Percentiles rank a stretch among this genome's conserved stretches.
phyloP scores from a whole-genome alignment of 1,139 yeast genomes.

The Candida buenavistaensis region DNA sequence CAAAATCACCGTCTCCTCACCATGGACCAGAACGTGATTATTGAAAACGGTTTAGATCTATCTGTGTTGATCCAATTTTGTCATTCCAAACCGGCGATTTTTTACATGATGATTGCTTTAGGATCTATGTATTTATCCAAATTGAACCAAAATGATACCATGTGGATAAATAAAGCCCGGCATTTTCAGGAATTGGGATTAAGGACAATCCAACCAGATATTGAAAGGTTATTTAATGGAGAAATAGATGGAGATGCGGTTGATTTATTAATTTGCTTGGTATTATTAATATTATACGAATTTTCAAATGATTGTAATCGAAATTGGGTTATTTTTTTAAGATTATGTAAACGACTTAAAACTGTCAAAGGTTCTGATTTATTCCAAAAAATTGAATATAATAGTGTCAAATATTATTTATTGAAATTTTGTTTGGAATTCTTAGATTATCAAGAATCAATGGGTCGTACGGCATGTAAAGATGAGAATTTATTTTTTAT shows the following conservation, averaged over 20 bases:
- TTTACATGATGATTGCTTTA: slow-evolving; percentile 26
- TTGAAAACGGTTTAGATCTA: slow-evolving; percentile 27
- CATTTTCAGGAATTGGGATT: slow-evolving; percentile 21
- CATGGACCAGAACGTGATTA: slow-evolving; percentile 12
- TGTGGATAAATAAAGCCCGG: slow-evolving; percentile 21
- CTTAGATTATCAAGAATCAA: slow-evolving; percentile 30
- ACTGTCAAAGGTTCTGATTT: slow-evolving; percentile 17
- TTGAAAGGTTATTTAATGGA: slow-evolving; percentile 10
- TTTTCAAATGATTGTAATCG: slow-evolving; percentile 29
- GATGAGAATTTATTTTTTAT: slow-evolving; percentile 26
- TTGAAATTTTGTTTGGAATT: slow-evolving; percentile 28
- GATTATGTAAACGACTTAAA: slow-evolving; percentile 21
- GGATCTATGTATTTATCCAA: slow-evolving; percentile 29
- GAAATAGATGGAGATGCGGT: slow-evolving; percentile 12
- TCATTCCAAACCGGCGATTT: slow-evolving; percentile 23
- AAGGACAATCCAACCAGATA: slow-evolving; percentile 12
- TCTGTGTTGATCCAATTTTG: slow-evolving; percentile 25
- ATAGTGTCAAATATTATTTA: slow-evolving; percentile 20
- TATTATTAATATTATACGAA: slow-evolving; percentile 27
- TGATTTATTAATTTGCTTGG: slow-evolving; percentile 23
- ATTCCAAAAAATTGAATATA: slow-evolving; percentile 9
- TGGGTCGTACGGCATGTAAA: slow-evolving; percentile 36
- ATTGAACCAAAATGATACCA: slow-evolving; percentile 11
- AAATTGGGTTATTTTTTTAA: slow-evolving; percentile 26
- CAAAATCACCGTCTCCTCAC: slow-evolving; percentile 6